Evolutionary conservation across 2,329 filamentous ascomycete species (phyloP), one percentile per base, ranked within the genome.

Genomic region (Monosporascus sp.): DNA sequence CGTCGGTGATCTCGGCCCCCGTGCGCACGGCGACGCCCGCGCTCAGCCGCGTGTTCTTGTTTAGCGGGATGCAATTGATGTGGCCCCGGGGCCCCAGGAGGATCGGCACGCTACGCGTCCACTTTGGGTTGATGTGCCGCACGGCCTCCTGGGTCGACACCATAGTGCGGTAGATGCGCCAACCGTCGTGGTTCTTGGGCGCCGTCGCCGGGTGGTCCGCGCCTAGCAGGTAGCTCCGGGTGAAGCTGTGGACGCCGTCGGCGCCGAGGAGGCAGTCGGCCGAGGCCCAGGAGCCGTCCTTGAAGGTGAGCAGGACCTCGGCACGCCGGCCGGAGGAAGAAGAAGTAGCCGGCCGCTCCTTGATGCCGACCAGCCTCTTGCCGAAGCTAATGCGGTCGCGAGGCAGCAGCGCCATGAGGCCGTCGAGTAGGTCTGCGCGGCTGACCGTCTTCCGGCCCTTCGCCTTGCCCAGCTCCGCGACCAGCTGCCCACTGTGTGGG

Each of bases 201-300:
- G 48, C 18, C 3, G 63, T 59, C 15, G 68, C 66, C 3, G 66
- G 64, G 45, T 70, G 65, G 9, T 60, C 50, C 3, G 54, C 47
- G 2, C 68, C 68, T 1, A 72, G 62, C 6, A 72, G 48, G 51
- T 67, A 62, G 11, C 51, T 46, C 8, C 70, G 62, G 11, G 65
- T 65, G 3, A 58, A 24, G 52, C 65, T 68, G 54, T 70, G 70
- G 17, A 72, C 63, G 14, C 70, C 69, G 49, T 72, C 70, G 8
- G 68, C 68, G 2, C 66, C 67, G 7, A 72, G 56, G n/a, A 72
- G 58, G 31, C 65, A 67, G 53, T 71, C 68, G 7, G 55, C 66
- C 7, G 51, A 38, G 18, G 52, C 58, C 6, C 51, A 26, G 38
- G 66, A 64, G 22, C 59, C 58, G 50, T 70, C 67, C 45, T 58